These are phyloP conservation scores for Penicillium herquei DNA, from an alignment of 495 filamentous ascomycete genomes.

Conservation along the genomic window DNA sequence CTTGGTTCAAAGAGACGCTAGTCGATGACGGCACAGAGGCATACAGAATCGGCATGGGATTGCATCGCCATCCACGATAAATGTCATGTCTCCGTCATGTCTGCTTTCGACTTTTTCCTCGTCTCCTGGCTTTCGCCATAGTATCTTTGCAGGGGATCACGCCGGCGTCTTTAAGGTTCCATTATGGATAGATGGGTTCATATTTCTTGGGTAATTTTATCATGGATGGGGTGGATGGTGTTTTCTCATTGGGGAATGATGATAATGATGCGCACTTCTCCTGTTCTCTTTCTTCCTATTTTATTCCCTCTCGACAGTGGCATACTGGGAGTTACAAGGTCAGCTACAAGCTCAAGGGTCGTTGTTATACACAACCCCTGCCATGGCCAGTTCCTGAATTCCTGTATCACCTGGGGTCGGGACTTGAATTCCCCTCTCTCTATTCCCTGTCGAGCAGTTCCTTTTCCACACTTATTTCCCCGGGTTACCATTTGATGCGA, in stretches of 20 bases:
- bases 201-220: conserved; percentile 34
- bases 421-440: background rate
- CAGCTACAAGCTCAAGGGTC: background rate
- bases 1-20: conserved; percentile 86
- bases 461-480: background rate
- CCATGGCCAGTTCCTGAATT: background rate
- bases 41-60: conserved; percentile 58
- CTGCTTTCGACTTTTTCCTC: conserved; percentile 19
- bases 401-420: background rate
- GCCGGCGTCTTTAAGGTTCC: conserved; percentile 29
- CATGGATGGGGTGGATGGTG: conserved; percentile 26
- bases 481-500: conserved; percentile 15
- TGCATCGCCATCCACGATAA: conserved; percentile 30
- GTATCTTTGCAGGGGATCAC: conserved; percentile 7
- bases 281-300: conserved; percentile 10
- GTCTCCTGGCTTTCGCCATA: conserved; percentile 10
- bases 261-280: conserved; percentile 21
- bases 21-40: conserved; percentile 96
- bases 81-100: background rate
- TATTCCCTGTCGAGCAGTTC: background rate
- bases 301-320: conserved; percentile 2
- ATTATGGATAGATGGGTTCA: conserved; percentile 33
- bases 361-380: conserved; percentile 7
- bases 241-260: conserved; percentile 27
- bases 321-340: no score